These are phyloP conservation scores for Boehmeria nivea DNA, from an alignment of 306 rosid species.

Conservation along the genomic window DNA sequence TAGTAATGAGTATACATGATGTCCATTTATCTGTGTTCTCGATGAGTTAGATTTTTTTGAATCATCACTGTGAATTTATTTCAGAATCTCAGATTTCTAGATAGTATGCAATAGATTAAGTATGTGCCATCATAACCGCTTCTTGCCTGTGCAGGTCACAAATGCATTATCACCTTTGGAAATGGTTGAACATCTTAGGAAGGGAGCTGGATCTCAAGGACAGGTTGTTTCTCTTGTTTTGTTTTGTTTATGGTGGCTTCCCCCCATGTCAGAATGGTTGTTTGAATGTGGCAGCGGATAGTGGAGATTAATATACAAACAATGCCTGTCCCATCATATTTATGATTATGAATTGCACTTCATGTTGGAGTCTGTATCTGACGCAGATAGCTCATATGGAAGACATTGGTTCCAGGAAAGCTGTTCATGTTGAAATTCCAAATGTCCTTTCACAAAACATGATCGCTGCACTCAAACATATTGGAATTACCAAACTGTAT, in stretches of 20 bases:
- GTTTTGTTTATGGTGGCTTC: background rate
- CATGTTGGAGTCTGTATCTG: constrained; percentile 21
- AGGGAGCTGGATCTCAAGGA: constrained; percentile 62
- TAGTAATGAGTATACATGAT: too few species aligned
- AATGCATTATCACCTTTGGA: constrained; percentile 48
- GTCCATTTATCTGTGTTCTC: too few species aligned
- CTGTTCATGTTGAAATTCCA: constrained; percentile 52
- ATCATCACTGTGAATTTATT: background rate
- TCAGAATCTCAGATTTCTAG: background rate
- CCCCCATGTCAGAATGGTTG: too few species aligned
- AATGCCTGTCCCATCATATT: too few species aligned
- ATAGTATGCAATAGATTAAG: background rate
- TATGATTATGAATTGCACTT: constrained; percentile 10
- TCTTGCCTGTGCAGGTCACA: constrained; percentile 47
- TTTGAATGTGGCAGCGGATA: too few species aligned
- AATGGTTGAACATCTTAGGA: constrained; percentile 85
- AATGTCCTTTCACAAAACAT: constrained; percentile 50
- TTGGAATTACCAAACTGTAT: constrained; percentile 72
- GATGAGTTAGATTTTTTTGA: too few species aligned
- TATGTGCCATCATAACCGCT: constrained; percentile 1
- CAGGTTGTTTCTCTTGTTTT: constrained; percentile 46
- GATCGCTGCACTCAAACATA: constrained; percentile 47
- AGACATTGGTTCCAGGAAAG: constrained; percentile 60
- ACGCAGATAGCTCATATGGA: constrained; percentile 81
- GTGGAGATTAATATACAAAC: too few species aligned